Evolutionary conservation across 2,329 filamentous ascomycete species (phyloP), one percentile per base, ranked within the genome.

Genomic region (Intubia oerlemansii): DNA sequence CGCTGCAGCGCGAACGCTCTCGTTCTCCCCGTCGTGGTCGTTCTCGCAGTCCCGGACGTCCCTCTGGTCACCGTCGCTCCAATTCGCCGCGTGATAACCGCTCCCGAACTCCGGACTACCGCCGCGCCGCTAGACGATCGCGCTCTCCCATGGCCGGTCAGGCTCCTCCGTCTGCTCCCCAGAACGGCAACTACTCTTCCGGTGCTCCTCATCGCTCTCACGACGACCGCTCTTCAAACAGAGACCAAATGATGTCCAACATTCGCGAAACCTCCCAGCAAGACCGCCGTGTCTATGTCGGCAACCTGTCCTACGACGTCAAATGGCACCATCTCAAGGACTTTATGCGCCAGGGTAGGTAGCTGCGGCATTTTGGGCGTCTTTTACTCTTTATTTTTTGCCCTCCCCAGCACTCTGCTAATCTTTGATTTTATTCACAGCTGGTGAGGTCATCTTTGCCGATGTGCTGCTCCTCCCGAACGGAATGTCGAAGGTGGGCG

Each of bases 401-500:
- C 7, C 11, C 18, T 17, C n/a, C n/a, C n/a, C n/a, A n/a, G n/a
- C n/a, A n/a, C n/a, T n/a, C n/a, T n/a, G n/a, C n/a, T n/a, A n/a
- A n/a, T n/a, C n/a, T n/a, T 15, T 11, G 3, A 4, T 13, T 23
- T 16, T 8, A 20, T 16, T 5, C n/a, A 12, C 19, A 95, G 88
- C 88, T 62, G 88, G 88, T 68, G 85, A 95, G 57, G 88, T 98
- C 54, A 72, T 95, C 62, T 98, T 92, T 62, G 88, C 88, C 63
- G 88, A 98, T 68, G 88, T 98, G 51, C 74, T 98, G 59, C 67
- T 92, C 57, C 82, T 98, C 75, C 88, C 88, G 50, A 98, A 98
- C 69, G 88, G 88, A 84, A 98, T 98, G 88, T 95, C 85, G 80
- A 98, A 98, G 85, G 85, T 95, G 84, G 81, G 80, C 82, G 72